Conservation (phyloP, 768 basidiomycete species). For the Coprinopsis sp. region DNA sequence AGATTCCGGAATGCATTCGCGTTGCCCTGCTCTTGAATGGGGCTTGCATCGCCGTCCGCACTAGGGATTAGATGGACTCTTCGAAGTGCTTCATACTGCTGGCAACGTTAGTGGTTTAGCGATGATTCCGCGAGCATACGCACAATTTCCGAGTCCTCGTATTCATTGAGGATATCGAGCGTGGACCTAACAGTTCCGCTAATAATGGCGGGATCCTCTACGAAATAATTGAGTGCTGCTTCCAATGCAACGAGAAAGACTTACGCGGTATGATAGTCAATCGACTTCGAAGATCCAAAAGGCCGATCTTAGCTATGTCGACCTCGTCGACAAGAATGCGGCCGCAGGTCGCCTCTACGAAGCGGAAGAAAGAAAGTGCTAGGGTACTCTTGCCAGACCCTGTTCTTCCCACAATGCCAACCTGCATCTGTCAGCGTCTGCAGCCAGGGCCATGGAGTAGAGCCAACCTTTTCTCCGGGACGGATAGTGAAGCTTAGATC, state of each 20-base stretch:
- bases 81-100: constrained; percentile 76
- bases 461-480: constrained; percentile 69
- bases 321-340: constrained; percentile 71
- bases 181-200: constrained; percentile 79
- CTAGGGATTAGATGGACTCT: constrained; percentile 81
- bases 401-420: constrained; percentile 70
- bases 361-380: constrained; percentile 82
- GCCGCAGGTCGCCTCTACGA: constrained; percentile 78
- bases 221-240: background rate
- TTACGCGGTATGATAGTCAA: constrained; percentile 60
- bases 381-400: constrained; percentile 79
- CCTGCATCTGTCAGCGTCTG: constrained; percentile 25
- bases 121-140: constrained; percentile 16
- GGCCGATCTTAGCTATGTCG: constrained; percentile 73
- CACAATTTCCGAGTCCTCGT: constrained; percentile 79
- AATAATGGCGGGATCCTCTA: constrained; percentile 87
- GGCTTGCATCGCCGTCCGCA: constrained; percentile 40
- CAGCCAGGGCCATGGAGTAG: constrained; percentile 25
- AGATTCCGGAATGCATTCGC: constrained; percentile 72
- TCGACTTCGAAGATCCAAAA: constrained; percentile 71
- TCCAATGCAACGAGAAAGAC: constrained; percentile 14
- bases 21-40: constrained; percentile 50
- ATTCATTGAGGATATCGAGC: constrained; percentile 83
- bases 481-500: constrained; percentile 66
- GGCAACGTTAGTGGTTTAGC: background rate